Base-by-base conservation (phyloP, 352 stramenopile genomes). In the Phytophthora aleatoria region DNA sequence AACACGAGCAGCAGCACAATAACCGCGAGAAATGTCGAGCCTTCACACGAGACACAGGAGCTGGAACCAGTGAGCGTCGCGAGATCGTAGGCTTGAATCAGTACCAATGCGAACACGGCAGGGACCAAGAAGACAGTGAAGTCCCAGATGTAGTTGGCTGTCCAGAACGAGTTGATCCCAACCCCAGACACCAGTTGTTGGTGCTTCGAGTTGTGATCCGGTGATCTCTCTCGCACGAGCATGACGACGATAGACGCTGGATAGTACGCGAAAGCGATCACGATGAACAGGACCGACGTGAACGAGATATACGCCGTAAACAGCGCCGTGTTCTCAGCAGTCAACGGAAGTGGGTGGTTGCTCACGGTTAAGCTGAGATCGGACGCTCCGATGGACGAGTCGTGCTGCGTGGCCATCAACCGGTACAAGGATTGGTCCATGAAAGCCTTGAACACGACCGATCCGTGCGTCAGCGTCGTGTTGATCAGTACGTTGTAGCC, bases 171-270 rank as follows among this genome's bases (percentile, higher is more conserved):
- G 0, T 64, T 66, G n/a, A 98, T 74, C 20, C 79, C 81, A 10
- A 98, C 95, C 6, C 97, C 97, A 2, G 89, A 96, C 16, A 99
- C 95, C 53, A 81, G 85, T 71, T 98, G 91, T 62, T 97, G 87
- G 76, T 99, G 97, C 70, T 99, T 99, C 1, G 95, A 92, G 67
- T 98, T 98, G 67, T 82, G 72, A 97, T 93, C 20, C 16, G n/a
- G 83, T 81, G 93, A 83, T 44, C 68, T 74, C 50, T 99, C 95
- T 41, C 91, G 82, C 16, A 99, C 96, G 10, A 99, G 73, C 65
- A 98, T 98, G 27, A 93, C 91, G 13, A 93, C 96, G 55, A 97
- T 93, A 2, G 78, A 84, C 3, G 87, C 89, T 1, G 92, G 89
- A 13, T 97, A 83, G 57, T 96, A 98, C 3, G 87, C 82, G 30